Evolutionary conservation across 2,329 filamentous ascomycete species (phyloP), one percentile per base, ranked within the genome.

Genomic region (Thelonectria discophora): DNA sequence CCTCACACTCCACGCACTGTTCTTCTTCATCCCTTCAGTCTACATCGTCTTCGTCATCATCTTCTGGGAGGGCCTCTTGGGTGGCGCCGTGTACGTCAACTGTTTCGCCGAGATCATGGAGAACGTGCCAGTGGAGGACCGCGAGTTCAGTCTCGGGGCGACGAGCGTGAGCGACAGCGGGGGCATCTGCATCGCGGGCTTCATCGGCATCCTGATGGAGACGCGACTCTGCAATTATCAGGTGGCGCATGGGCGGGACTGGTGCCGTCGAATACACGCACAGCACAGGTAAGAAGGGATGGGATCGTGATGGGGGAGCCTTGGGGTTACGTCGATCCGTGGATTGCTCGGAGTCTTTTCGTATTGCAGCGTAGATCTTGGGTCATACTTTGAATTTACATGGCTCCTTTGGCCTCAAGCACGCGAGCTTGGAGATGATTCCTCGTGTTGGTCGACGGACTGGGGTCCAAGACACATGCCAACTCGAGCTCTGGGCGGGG

Each of bases 91-190:
- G 0, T 99, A 99, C 71, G 94, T 98, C 62, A 97, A 94, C 72
- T 97, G 94, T 0, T 99, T 98, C 77, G 93, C 94, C 0, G 92
- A 96, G 74, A 97, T 99, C 64, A 90, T 93, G 75, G 93, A 97
- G 71, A 88, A 89, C 7, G 88, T 97, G 1, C 87, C 88, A 0
- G 80, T 84, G 5, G 86, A 88, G 32, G 93, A 97, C 55, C 85
- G 94, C 6, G 95, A 99, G 78, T 98, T 98, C 73, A 96, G 92
- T 62, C 80, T 99, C 1, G 89, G 92, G 0, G 94, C 94, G 0
- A 95, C 93, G 3, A 96, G 90, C 24, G 94, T 97, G 42, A 97
- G 93, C 73, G 95, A 98, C 75, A 95, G 92, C 42, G 94, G 82
- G 0, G 94, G 95, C 0, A 97, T 98, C 34, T 97, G 92, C 73